A percentile compares a stretch with the other conserved stretches of the same genome.
Conservation (phyloP, 257 asterid genomes). For the Solanum peruvianum region DNA sequence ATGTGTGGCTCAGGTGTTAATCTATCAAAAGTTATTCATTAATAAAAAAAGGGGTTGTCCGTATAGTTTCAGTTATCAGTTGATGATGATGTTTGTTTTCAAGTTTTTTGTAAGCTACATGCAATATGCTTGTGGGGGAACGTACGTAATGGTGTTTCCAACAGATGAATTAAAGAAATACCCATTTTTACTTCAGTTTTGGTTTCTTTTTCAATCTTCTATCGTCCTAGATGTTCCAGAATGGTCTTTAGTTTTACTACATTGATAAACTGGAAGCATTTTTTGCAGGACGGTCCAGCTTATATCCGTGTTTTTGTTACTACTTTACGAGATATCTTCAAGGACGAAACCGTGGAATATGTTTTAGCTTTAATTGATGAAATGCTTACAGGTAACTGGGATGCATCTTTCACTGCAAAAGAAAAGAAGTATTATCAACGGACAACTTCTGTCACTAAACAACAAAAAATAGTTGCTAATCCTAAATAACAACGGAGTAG, state of each 20-base stretch:
- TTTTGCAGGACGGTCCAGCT: conserved; percentile 86
- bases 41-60: neutral
- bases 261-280: neutral
- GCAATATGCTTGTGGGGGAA: neutral
- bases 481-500: neutral
- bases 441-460: neutral
- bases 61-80: neutral
- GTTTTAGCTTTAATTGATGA: conserved; percentile 81
- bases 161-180: neutral
- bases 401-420: neutral
- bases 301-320: conserved; percentile 61
- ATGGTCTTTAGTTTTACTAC: neutral
- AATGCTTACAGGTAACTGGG: conserved; percentile 57
- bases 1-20: neutral
- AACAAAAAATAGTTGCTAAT: neutral
- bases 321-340: conserved; percentile 71
- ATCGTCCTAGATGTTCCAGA: neutral
- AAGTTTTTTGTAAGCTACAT: neutral
- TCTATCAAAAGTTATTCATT: neutral
- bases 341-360: conserved; percentile 89
- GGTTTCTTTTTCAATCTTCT: neutral
- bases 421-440: neutral
- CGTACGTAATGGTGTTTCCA: neutral
- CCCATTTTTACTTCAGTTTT: neutral
- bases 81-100: neutral